Percentiles rank a stretch among this genome's conserved stretches.
Conservation (phyloP, 2,329 filamentous ascomycete genomes). For the Incumbomyces lentus region DNA sequence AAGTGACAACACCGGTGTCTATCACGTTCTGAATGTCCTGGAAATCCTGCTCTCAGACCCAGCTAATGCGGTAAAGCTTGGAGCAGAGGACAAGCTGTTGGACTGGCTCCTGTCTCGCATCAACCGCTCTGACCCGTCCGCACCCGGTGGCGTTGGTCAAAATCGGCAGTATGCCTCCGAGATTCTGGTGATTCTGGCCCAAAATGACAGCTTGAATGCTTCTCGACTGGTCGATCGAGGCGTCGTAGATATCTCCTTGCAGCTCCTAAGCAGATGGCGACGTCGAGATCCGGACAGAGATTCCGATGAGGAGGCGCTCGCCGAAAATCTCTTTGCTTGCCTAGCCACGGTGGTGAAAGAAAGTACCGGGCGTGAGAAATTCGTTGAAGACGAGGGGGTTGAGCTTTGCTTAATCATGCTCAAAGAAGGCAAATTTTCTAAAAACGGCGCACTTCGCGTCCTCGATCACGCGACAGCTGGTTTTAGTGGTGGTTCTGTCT, state of each 20-base stretch:
- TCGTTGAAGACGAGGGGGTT: slow-evolving; percentile 81
- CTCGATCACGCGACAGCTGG: slow-evolving; percentile 71
- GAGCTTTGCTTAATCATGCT: slow-evolving; percentile 90
- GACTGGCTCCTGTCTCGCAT: slow-evolving; percentile 70
- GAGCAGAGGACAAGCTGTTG: slow-evolving; percentile 56
- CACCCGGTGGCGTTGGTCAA: slow-evolving; percentile 52
- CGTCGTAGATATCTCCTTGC: slow-evolving; percentile 68
- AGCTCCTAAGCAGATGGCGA: slow-evolving; percentile 74
- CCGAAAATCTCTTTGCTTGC: slow-evolving; percentile 85
- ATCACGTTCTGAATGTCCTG: slow-evolving; percentile 69
- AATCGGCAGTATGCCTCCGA: slow-evolving; percentile 96
- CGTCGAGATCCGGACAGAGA: slow-evolving; percentile 72
- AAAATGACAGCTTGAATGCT: slow-evolving; percentile 31
- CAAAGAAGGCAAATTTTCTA: slow-evolving; percentile 75
- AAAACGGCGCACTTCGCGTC: slow-evolving; percentile 63
- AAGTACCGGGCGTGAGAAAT: slow-evolving; percentile 62
- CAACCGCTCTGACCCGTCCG: slow-evolving; percentile 51
- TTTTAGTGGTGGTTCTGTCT: slow-evolving; percentile 50
- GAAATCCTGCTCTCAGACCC: slow-evolving; percentile 71
- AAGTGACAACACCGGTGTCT: slow-evolving; percentile 73
- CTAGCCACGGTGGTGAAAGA: slow-evolving; percentile 73
- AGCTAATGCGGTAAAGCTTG: slow-evolving; percentile 58
- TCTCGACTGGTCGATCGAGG: slow-evolving; percentile 54
- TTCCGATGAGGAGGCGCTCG: slow-evolving; percentile 84
- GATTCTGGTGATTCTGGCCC: slow-evolving; percentile 77